A percentile compares a stretch with the other conserved stretches of the same genome.
Conservation (phyloP, 805 yeast species). For the Wickerhamiella allomyrinae region DNA sequence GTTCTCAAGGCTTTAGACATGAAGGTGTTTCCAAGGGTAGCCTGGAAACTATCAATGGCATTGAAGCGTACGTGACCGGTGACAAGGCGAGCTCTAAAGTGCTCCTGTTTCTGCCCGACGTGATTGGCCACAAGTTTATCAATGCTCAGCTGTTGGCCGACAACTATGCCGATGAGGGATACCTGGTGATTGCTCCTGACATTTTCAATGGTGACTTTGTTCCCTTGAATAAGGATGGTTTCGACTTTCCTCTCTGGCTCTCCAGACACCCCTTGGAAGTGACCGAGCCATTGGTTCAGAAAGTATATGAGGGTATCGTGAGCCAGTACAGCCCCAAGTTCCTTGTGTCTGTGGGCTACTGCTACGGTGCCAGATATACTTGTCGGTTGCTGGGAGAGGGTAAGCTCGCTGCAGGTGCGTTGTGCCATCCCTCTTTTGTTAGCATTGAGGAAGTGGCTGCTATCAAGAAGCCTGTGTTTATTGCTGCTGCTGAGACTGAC, state of each 20-base stretch:
- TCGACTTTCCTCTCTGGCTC: slow-evolving; percentile 35
- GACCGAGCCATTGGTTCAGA: slow-evolving; percentile 35
- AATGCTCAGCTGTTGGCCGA: slow-evolving; percentile 41
- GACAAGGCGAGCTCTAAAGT: slow-evolving; percentile 34
- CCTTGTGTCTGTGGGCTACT: slow-evolving; percentile 47
- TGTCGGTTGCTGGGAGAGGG: slow-evolving; percentile 34
- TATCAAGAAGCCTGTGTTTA: slow-evolving; percentile 47
- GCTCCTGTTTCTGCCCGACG: slow-evolving; percentile 49
- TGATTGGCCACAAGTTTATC: slow-evolving; percentile 45
- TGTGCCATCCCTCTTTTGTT: slow-evolving; percentile 76
- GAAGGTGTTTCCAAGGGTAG: slow-evolving; percentile 21
- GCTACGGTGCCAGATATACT: slow-evolving; percentile 70
- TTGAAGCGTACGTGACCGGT: slow-evolving; percentile 38
- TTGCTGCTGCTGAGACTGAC: slow-evolving; percentile 68
- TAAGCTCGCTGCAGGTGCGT: slow-evolving; percentile 41
- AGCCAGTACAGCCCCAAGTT: slow-evolving; percentile 33
- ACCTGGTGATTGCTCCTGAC: slow-evolving; percentile 64
- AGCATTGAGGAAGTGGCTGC: slow-evolving; percentile 47
- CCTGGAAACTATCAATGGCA: slow-evolving; percentile 16
- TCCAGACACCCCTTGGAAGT: slow-evolving; percentile 36
- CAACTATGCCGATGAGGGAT: slow-evolving; percentile 44
- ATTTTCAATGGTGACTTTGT: slow-evolving; percentile 43
- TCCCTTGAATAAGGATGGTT: slow-evolving; percentile 19
- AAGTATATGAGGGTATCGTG: slow-evolving; percentile 33
- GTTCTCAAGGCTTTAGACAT: slow-evolving; percentile 21